Percentiles rank a stretch among this genome's conserved stretches.
These are phyloP conservation scores for Ettlia oleoabundans DNA, from an alignment of 139 green algal species.

Conservation along the genomic window DNA sequence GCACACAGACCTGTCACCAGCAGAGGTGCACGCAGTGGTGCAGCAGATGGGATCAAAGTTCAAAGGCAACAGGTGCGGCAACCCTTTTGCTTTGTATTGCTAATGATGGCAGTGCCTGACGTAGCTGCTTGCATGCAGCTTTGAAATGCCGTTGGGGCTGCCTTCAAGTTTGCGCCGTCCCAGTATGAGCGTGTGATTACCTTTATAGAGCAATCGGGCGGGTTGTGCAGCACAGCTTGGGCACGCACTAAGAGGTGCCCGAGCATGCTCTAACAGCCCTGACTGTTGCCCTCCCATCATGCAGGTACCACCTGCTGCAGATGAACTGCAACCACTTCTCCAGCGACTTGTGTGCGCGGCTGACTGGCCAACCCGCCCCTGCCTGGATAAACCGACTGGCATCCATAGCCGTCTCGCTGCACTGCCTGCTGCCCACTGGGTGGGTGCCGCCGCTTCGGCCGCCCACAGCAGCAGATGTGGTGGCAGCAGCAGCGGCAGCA, in stretches of 20 bases:
- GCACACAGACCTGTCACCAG: constrained; percentile 62
- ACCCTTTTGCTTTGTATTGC: no score
- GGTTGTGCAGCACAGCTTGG: no score
- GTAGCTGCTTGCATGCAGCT: no score
- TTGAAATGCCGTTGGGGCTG: no score
- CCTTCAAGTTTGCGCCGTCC: no score
- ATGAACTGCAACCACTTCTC: constrained; percentile 93
- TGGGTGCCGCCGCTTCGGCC: constrained; percentile 83
- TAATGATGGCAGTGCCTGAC: no score
- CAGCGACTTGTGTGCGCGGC: constrained; percentile 67
- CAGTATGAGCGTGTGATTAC: no score
- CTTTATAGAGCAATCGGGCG: no score
- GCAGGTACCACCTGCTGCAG: constrained; percentile 39
- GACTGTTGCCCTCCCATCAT: no score
- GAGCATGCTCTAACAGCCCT: no score
- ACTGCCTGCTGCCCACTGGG: constrained; percentile 82
- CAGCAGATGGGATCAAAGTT: constrained; percentile 81
- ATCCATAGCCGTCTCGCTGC: constrained; percentile 77
- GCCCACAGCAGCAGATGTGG: constrained; percentile 40
- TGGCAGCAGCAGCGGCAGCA: not conserved
- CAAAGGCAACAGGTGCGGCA: constrained; percentile 78
- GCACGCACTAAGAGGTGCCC: no score
- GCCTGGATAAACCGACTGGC: constrained; percentile 90
- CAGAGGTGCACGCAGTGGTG: constrained; percentile 77
- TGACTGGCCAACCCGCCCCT: constrained; percentile 70